Evolutionary conservation across 768 basidiomycete genomes (phyloP), one percentile per base, ranked within the genome.

Genomic region (Mycena olivaceomarginata): DNA sequence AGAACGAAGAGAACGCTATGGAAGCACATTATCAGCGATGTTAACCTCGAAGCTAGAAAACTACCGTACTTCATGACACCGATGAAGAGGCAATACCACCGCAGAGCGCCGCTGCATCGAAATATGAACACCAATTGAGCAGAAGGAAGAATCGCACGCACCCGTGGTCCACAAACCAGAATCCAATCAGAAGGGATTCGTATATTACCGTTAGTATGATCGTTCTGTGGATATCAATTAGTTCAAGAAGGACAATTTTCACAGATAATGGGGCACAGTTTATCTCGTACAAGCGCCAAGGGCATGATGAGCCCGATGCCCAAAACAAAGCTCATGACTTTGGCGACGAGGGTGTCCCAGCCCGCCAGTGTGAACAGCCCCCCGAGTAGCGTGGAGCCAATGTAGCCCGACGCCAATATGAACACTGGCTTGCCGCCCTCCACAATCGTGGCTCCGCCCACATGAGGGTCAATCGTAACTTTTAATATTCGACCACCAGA

Each of bases 121-220:
- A 57, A 70, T 39, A 45, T 70, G 48, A 72, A 18, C 15, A 76
- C 11, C 45, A 48, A 11, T 18, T 12, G 10, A 41, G 11, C 46
- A 66, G 41, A 31, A 31, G 31, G 11, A 48, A 53, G 20, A 9
- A 37, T n/a, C 25, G 40, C 68, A 89, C 94, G 79, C 84, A 94
- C 96, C 90, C 97, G 84, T 99, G 98, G 82, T 94, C 96, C 59
- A 97, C 93, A 83, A 98, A 98, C 97, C 98, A 98, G 79, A 99
- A 96, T 0, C 96, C 97, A 72, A 99, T 91, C 63, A 99, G 88
- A 31, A 98, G 86, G 11, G 91, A 97, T 84, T 98, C 97, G 80
- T 96, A 98, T 12, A 93, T 83, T 31, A 96, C 80, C 31, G 96
- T 97, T 56, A 98, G 90, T 12, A 95, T 75, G 80, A 98, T 97